phyloP scores from a whole-genome alignment of 2,329 filamentous ascomycete species.

The Lasiodiplodia theobromae region DNA sequence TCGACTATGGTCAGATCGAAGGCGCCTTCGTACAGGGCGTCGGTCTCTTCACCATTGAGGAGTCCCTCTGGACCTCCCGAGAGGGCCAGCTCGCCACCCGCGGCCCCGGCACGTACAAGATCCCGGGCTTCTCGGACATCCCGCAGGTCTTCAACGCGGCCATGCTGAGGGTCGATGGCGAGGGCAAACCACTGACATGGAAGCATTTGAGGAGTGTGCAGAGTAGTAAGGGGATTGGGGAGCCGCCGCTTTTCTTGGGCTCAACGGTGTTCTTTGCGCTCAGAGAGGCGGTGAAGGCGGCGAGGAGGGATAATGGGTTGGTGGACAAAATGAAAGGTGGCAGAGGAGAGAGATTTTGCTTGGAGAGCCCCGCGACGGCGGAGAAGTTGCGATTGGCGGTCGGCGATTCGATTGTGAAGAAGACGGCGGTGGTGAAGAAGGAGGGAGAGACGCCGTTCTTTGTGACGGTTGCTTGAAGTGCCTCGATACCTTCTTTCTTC shows the following conservation, averaged over 20 bases:
- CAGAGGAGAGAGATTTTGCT: slow-evolving; percentile 62
- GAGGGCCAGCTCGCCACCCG: slow-evolving; percentile 69
- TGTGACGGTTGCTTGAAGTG: slow-evolving; percentile 40
- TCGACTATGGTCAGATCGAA: slow-evolving; percentile 84
- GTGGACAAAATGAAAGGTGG: slow-evolving; percentile 46
- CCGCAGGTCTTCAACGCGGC: slow-evolving; percentile 84
- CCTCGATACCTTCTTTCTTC: not conserved
- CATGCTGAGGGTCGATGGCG: slow-evolving; percentile 72
- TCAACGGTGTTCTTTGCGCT: slow-evolving; percentile 86
- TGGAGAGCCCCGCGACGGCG: slow-evolving; percentile 82
- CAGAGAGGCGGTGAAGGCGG: slow-evolving; percentile 78
- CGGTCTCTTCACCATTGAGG: slow-evolving; percentile 79
- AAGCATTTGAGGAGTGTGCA: slow-evolving; percentile 84
- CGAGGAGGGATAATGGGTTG: slow-evolving; percentile 60
- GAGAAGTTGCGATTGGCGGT: slow-evolving; percentile 81
- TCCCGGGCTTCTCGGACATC: slow-evolving; percentile 86
- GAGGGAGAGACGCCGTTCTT: slow-evolving; percentile 85
- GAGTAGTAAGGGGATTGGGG: slow-evolving; percentile 78
- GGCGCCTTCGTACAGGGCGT: slow-evolving; percentile 81
- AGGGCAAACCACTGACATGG: slow-evolving; percentile 68
- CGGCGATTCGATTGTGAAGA: slow-evolving; percentile 78
- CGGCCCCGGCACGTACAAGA: slow-evolving; percentile 78
- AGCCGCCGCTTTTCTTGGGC: slow-evolving; percentile 78
- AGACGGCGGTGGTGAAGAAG: slow-evolving; percentile 69
- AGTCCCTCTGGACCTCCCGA: slow-evolving; percentile 68